Evolutionary conservation across 2,329 filamentous ascomycete species (phyloP).

Genomic region (Ophiocordyceps camponoti-floridani): DNA sequence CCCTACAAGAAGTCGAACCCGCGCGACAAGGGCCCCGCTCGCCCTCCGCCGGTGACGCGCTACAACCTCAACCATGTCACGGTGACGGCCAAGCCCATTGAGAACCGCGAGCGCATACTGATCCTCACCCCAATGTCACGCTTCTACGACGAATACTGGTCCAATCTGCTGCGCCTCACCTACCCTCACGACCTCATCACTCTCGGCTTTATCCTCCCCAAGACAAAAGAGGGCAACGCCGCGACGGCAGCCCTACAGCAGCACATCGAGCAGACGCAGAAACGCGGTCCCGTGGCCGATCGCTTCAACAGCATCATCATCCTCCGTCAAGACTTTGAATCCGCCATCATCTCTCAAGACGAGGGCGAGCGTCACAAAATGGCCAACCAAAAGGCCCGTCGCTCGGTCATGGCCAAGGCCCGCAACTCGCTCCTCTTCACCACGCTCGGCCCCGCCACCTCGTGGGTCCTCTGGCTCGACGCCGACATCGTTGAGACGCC

Average conservation of each 20-base stretch:
- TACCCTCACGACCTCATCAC: constrained; percentile 94
- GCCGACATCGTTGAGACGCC: constrained; percentile 84
- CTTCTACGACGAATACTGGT: constrained; percentile 93
- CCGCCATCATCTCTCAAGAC: constrained; percentile 60
- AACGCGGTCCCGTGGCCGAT: constrained; percentile 52
- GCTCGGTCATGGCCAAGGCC: constrained; percentile 82
- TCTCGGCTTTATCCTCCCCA: constrained; percentile 88
- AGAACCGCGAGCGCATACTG: constrained; percentile 70
- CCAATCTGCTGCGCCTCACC: constrained; percentile 65
- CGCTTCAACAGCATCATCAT: constrained; percentile 91
- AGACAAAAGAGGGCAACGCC: constrained; percentile 77
- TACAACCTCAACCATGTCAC: constrained; percentile 95
- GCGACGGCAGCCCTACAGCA: constrained; percentile 72
- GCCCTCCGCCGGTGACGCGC: constrained; percentile 69
- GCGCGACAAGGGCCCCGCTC: constrained; percentile 11
- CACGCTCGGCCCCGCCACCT: constrained; percentile 74
- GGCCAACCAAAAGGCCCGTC: constrained; percentile 68
- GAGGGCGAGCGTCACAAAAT: constrained; percentile 87
- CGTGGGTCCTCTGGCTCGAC: constrained; percentile 95
- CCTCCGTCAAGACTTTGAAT: constrained; percentile 84
- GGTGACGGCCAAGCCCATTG: constrained; percentile 55
- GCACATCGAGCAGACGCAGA: constrained; percentile 72
- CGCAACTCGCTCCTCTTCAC: constrained; percentile 92
- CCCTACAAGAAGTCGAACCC: constrained; percentile 22
- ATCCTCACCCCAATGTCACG: constrained; percentile 84